Evolutionary conservation across 441 rosid genomes (phyloP).

Genomic region (Adansonia gregorii): DNA sequence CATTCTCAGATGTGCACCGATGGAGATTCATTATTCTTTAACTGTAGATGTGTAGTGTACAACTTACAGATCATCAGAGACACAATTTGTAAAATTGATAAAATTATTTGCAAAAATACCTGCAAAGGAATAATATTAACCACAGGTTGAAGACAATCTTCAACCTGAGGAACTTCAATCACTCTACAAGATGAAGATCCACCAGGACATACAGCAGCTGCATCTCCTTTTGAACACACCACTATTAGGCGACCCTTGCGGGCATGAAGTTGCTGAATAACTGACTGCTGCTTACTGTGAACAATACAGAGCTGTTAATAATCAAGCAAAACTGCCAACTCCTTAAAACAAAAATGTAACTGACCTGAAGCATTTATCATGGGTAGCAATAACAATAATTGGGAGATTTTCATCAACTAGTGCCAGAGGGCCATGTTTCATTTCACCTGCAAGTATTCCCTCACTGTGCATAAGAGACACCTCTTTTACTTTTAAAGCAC

Average conservation of each 20-base stretch:
- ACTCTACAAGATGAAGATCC: conserved; percentile 57
- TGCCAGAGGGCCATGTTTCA: conserved; percentile 98
- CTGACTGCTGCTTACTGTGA: conserved; percentile 90
- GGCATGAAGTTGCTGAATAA: conserved; percentile 93
- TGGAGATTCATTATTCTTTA: neutral
- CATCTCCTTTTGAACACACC: conserved; percentile 80
- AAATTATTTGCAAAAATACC: conserved; percentile 42
- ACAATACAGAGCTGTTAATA: conserved; percentile 21
- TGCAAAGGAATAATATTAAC: conserved; percentile 85
- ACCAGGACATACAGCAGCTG: conserved; percentile 67
- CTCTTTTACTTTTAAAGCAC: conserved; percentile 94
- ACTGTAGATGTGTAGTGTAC: neutral
- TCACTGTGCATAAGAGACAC: conserved; percentile 97
- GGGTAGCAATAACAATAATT: conserved; percentile 84
- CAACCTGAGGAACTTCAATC: conserved; percentile 88
- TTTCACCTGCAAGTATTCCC: conserved; percentile 95
- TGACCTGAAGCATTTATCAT: conserved; percentile 81
- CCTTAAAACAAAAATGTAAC: conserved; percentile 21
- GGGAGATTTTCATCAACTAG: conserved; percentile 92
- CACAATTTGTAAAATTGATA: neutral
- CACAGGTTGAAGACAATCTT: conserved; percentile 97
- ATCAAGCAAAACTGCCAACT: neutral
- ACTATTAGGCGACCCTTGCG: conserved; percentile 91
- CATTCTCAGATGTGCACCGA: neutral
- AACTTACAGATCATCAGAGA: neutral